Evolutionary conservation across 2,329 filamentous ascomycete species (phyloP).

Genomic region (Cordyceps javanica): DNA sequence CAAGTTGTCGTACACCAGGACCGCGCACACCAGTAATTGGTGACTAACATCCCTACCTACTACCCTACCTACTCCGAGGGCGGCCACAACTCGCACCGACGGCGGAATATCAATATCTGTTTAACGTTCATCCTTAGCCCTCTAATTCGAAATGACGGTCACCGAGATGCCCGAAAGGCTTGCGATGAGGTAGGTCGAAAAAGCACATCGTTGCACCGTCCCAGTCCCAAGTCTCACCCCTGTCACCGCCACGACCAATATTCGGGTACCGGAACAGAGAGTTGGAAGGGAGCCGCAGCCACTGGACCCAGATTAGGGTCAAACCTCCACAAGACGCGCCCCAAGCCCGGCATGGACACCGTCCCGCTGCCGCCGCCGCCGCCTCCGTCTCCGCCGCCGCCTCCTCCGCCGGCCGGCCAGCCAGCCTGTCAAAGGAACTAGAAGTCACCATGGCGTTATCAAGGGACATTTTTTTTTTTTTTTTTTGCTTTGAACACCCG

Average conservation of each 20-base stretch:
- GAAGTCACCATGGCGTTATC: too few relatives aligned
- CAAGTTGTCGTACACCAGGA: not conserved
- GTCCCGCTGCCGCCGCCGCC: too few relatives aligned
- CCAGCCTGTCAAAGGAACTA: too few relatives aligned
- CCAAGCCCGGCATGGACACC: too few relatives aligned
- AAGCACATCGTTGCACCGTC: not conserved
- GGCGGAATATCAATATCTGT: not conserved
- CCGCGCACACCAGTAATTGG: not conserved
- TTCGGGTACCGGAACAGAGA: slow-evolving; percentile 10
- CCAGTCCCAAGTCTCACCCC: not conserved
- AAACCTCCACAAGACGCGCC: too few relatives aligned
- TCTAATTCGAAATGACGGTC: not conserved
- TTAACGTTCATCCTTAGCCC: not conserved
- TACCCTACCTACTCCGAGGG: not conserved
- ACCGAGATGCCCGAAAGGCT: not conserved
- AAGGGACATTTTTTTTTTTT: too few relatives aligned
- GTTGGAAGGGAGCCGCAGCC: not conserved
- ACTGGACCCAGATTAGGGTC: not conserved
- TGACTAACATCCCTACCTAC: not conserved
- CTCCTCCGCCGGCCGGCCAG: too few relatives aligned
- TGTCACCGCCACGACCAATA: not conserved
- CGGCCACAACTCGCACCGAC: not conserved
- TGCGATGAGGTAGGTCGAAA: not conserved
- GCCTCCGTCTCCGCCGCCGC: too few relatives aligned
- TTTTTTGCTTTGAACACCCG: too few relatives aligned